Evolutionary conservation across 805 yeast genomes (phyloP), one percentile per base, ranked within the genome.

Genomic region (Teunomyces cretensis): DNA sequence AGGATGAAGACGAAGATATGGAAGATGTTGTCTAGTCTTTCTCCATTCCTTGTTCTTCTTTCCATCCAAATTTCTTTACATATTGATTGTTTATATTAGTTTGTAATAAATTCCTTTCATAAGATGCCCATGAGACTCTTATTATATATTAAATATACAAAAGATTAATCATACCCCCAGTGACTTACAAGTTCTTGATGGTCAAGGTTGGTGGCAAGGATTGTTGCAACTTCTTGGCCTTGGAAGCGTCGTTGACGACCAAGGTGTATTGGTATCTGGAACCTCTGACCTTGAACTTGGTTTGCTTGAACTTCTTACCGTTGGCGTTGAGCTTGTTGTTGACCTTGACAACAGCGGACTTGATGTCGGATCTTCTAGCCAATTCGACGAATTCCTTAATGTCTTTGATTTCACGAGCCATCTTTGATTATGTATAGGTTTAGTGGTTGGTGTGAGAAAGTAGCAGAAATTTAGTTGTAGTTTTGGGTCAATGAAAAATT

Each of bases 261-360:
- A 92, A 81, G 64, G 99, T 94, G 88, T 94, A 94, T 70, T 89
- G 84, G 81, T 87, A 75, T 75, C 81, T 89, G 57, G 96, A 68
- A 75, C 97, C 97, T 84, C 98, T 90, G 69, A 94, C 88, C 88
- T 94, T 94, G 91, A 94, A 94, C 80, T 94, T 94, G 80, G 97
- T 90, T 79, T 87, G 94, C 79, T 86, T 86, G 84, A 80, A 80
- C 61, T 79, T 78, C 81, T 86, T 86, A 75, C 94, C 95, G 74
- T 78, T 77, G 62, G 86, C 80, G 79, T 83, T 84, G 68, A 84
- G 63, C 77, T 86, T 84, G 72, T 80, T 75, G 89, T 89, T 89
- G 79, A 85, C 83, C 86, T 94, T 94, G 82, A 94, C 87, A 72
- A 91, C 84, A 65, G 96, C 97, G 57, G 86, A 76, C 77, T 82